A percentile compares a stretch with the other conserved stretches of the same genome.
phyloP scores from a whole-genome alignment of 2,329 filamentous ascomycete genomes.

The Hypoxylon sp. region DNA sequence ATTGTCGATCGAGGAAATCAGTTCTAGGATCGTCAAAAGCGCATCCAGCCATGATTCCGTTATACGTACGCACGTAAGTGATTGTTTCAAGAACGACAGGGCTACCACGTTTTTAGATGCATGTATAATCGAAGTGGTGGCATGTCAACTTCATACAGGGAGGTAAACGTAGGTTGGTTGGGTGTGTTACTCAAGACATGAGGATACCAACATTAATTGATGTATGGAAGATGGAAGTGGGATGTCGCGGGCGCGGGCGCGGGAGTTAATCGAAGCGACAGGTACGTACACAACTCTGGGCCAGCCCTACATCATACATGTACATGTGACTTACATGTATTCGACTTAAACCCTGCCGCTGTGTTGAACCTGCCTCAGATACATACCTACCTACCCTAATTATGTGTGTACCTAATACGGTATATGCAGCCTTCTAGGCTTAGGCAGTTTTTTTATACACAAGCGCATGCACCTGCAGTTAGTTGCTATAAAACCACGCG shows the following conservation, averaged over 20 bases:
- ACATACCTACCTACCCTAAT: neutral
- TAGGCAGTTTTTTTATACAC: too few relatives aligned
- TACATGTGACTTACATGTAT: too few relatives aligned
- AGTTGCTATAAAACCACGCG: too few relatives aligned
- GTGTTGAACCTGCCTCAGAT: too few relatives aligned
- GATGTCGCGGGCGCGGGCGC: too few relatives aligned
- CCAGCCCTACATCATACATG: too few relatives aligned
- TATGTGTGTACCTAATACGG: neutral
- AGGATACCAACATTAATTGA: too few relatives aligned
- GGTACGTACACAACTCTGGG: too few relatives aligned
- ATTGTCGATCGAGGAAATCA: slow-evolving; percentile 5
- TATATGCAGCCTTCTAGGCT: slow-evolving; percentile 1
- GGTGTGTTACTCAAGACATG: slow-evolving; percentile 17
- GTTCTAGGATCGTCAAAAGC: slow-evolving; percentile 11
- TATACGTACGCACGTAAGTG: slow-evolving; percentile 6
- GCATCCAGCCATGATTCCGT: slow-evolving; percentile 2
- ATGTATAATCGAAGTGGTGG: slow-evolving; percentile 24
- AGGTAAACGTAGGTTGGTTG: too few relatives aligned
- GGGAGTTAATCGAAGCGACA: too few relatives aligned
- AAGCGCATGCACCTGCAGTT: too few relatives aligned
- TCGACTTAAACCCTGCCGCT: too few relatives aligned
- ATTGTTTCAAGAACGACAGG: slow-evolving; percentile 27
- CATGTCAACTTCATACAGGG: slow-evolving; percentile 5
- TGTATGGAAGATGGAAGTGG: neutral
- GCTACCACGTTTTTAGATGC: slow-evolving; percentile 33